Base-by-base conservation (phyloP, 805 yeast genomes). In the Candida orba region DNA sequence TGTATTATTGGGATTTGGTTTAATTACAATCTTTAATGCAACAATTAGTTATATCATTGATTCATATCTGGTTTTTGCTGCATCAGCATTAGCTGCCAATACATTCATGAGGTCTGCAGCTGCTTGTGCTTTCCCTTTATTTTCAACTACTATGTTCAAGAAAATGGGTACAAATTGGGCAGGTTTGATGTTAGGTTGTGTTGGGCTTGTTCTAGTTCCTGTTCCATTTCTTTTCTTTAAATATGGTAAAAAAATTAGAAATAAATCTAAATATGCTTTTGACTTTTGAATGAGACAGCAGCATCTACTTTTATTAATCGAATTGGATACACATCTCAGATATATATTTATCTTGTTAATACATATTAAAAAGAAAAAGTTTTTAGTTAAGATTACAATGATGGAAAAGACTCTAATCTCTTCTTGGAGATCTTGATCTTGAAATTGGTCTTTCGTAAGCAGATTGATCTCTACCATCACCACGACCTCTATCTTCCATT, bases 141-240 rank as follows among this genome's bases (percentile, higher is more conserved):
- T 85, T 58, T 84, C 88, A 0, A 64, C 72, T 3, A 78, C 72
- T 50, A 81, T 86, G 90, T 84, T 84, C 63, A 59, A 66, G 23
- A 70, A 70, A 44, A 72, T 85, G 76, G 84, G 85, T 25, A 72
- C 71, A 27, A 79, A 84, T 53, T 85, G 91, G 90, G 91, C 95
- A 1, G 90, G 90, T 43, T 66, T 85, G 22, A 57, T 85, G 29
- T 57, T 86, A 34, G 90, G 90, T 15, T 68, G 79, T 41, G 66
- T 86, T 41, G 79, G 81, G 0, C 63, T 68, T 3, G 67, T 65
- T 3, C 56, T 86, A 65, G 61, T 75, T 17, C 84, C 88, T 0
- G 84, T 84, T 41, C 95, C 95, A 5, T 56, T 83, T 44, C 55
- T 81, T 36, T 83, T 85, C 58, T 68, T 69, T 61, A 71, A 62